These are phyloP conservation scores for Pythium periplocum DNA, from an alignment of 352 stramenopile species.

Conservation along the genomic window DNA sequence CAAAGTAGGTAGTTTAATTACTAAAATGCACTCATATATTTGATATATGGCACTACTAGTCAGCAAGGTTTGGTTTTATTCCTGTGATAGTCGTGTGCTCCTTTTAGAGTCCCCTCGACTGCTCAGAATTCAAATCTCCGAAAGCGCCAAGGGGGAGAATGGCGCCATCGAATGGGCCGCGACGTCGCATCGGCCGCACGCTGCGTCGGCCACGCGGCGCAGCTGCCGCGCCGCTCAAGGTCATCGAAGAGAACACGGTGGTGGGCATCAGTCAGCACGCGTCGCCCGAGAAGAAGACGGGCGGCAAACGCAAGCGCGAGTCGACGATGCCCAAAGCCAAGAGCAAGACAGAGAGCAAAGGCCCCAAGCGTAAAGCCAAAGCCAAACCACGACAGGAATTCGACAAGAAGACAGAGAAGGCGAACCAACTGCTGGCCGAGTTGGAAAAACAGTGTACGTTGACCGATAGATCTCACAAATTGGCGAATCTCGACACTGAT, in stretches of 20 bases:
- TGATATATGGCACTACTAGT: no score
- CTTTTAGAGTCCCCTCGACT: background rate
- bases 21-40: no score
- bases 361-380: no score
- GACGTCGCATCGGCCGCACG: constrained; percentile 35
- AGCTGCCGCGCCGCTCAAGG: constrained; percentile 26
- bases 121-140: constrained; percentile 18
- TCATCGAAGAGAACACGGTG: constrained; percentile 62
- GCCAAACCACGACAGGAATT: constrained; percentile 5
- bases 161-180: constrained; percentile 4
- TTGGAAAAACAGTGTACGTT: constrained; percentile 54
- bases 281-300: background rate
- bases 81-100: no score
- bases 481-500: no score
- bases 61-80: no score
- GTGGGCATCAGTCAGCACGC: constrained; percentile 20
- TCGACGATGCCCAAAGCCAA: constrained; percentile 10
- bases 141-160: constrained; percentile 1
- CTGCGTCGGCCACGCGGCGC: constrained; percentile 28
- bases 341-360: constrained; percentile 11
- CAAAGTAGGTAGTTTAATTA: no score
- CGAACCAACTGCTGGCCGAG: constrained; percentile 44
- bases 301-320: constrained; percentile 15
- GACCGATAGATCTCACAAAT: no score
- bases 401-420: constrained; percentile 38